Evolutionary conservation across 257 asterid species (phyloP).

Genomic region (Solanum bulbocastanum): DNA sequence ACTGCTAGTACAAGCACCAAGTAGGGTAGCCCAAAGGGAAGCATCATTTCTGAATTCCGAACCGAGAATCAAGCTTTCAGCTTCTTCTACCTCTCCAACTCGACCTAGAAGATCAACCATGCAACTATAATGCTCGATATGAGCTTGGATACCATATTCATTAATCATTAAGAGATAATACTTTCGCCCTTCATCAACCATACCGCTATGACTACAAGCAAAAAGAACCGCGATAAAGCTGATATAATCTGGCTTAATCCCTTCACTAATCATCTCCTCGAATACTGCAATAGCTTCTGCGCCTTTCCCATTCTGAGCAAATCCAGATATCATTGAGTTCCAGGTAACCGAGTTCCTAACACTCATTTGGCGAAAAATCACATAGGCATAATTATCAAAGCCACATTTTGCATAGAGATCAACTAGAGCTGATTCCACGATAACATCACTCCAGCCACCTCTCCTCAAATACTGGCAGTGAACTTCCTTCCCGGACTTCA

Average conservation of each 20-base stretch:
- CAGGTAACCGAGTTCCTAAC: conserved; percentile 65
- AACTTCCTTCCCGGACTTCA: conserved; percentile 65
- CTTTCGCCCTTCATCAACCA: conserved; percentile 47
- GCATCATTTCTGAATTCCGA: conserved; percentile 31
- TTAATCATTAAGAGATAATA: conserved; percentile 42
- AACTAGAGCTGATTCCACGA: conserved; percentile 86
- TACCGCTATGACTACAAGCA: conserved; percentile 87
- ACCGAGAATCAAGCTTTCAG: conserved; percentile 45
- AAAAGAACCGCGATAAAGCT: conserved; percentile 67
- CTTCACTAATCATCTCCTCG: conserved; percentile 41
- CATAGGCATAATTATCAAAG: conserved; percentile 45
- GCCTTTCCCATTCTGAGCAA: conserved; percentile 87
- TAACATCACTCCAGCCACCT: conserved; percentile 73
- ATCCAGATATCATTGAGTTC: conserved; percentile 90
- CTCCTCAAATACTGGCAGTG: conserved; percentile 85
- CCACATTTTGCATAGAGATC: conserved; percentile 93
- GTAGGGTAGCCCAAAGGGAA: conserved; percentile 74
- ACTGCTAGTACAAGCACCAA: conserved; percentile 62
- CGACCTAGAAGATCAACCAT: conserved; percentile 85
- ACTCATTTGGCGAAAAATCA: conserved; percentile 51
- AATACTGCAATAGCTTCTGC: conserved; percentile 52
- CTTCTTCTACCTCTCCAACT: conserved; percentile 66
- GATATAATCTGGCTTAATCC: conserved; percentile 50
- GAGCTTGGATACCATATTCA: conserved; percentile 37
- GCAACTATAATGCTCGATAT: conserved; percentile 70